A percentile compares a stretch with the other conserved stretches of the same genome.
phyloP scores from a whole-genome alignment of 2,329 filamentous ascomycete genomes.

The Colletotrichum sp. region DNA sequence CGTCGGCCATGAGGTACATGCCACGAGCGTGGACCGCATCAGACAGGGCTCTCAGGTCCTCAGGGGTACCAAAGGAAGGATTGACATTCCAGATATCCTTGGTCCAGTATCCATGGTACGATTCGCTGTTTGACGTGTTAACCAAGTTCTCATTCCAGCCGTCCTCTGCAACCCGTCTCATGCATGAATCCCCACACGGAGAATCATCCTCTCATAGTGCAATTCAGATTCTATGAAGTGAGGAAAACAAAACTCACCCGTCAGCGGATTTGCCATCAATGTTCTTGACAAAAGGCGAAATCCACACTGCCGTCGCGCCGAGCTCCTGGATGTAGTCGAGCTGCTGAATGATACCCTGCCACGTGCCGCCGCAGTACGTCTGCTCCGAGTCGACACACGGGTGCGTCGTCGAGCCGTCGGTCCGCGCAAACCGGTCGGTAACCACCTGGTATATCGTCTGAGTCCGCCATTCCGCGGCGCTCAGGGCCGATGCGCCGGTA shows the following conservation, averaged over 20 bases:
- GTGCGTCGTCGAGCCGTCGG: conserved; percentile 47
- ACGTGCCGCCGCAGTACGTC: conserved; percentile 66
- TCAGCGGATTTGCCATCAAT: conserved; percentile 20
- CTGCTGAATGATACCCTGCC: conserved; percentile 59
- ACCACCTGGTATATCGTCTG: conserved; percentile 64
- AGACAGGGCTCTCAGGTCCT: conserved; percentile 63
- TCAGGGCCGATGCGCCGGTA: conserved; percentile 7
- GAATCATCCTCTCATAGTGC: background rate
- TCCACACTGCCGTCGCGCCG: conserved; percentile 64
- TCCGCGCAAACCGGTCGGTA: conserved; percentile 60
- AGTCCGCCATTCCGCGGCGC: conserved; percentile 51
- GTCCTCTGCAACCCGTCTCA: background rate
- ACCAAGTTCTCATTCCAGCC: background rate
- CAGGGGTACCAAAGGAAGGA: conserved; percentile 59
- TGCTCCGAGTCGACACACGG: conserved; percentile 45
- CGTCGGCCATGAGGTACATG: conserved; percentile 68
- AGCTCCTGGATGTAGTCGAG: conserved; percentile 68
- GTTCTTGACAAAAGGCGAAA: conserved; percentile 60
- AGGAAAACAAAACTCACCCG: conserved; percentile 9
- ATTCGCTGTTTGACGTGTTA: conserved; percentile 31
- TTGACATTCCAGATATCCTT: conserved; percentile 59
- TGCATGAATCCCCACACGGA: background rate
- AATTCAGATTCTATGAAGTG: background rate
- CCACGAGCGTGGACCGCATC: conserved; percentile 52
- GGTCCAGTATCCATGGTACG: conserved; percentile 63